Conservation (phyloP, 495 filamentous ascomycete genomes). For the Achaetomiella virescens region DNA sequence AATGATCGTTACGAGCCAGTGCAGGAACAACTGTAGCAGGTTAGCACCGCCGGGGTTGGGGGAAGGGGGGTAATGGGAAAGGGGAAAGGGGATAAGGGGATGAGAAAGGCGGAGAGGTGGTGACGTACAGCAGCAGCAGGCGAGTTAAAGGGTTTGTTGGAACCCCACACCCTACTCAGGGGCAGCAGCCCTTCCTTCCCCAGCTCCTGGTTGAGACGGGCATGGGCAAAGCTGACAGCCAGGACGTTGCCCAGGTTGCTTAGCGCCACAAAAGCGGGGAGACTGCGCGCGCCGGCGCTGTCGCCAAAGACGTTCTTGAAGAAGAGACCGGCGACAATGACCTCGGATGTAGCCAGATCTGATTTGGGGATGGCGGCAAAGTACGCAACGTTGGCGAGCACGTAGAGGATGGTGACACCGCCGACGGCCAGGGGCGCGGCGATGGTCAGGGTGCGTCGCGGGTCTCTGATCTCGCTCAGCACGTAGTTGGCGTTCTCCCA, state of each 20-base stretch:
- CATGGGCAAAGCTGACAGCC: constrained; percentile 44
- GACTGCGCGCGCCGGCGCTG: constrained; percentile 31
- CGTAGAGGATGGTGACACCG: constrained; percentile 53
- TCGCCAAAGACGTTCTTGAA: constrained; percentile 42
- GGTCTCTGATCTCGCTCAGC: constrained; percentile 54
- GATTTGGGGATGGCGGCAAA: constrained; percentile 37
- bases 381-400: constrained; percentile 59
- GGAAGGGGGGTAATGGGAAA: no score
- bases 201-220: constrained; percentile 63
- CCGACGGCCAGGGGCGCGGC: constrained; percentile 56
- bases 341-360: constrained; percentile 46
- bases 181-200: constrained; percentile 62
- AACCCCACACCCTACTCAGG: constrained; percentile 41
- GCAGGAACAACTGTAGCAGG: constrained; percentile 37
- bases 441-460: constrained; percentile 53
- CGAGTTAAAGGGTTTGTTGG: constrained; percentile 11
- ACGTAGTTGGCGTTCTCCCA: constrained; percentile 47
- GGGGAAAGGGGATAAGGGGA: no score
- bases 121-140: constrained; percentile 4
- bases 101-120: no score
- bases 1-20: constrained; percentile 43
- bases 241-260: constrained; percentile 56
- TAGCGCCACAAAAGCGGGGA: constrained; percentile 45
- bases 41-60: no score
- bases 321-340: constrained; percentile 43